A percentile compares a stretch with the other conserved stretches of the same genome.
phyloP scores from a whole-genome alignment of 1,139 yeast species.

The Saccharomyces hybrid region DNA sequence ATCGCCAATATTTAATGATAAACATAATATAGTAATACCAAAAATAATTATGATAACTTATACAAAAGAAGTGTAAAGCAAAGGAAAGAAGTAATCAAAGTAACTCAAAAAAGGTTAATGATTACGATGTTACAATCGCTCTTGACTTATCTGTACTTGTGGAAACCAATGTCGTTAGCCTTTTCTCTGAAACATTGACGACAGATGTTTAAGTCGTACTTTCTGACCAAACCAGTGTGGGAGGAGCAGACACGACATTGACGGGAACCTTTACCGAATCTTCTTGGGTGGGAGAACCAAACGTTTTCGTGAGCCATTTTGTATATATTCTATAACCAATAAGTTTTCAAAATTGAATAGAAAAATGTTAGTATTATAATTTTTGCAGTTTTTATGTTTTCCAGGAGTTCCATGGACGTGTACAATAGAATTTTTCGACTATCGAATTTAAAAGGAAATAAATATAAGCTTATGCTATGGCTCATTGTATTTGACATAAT shows the following conservation, averaged over 20 bases:
- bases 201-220: constrained; percentile 99
- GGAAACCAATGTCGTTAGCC: constrained; percentile 98
- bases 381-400: background rate
- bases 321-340: constrained; percentile 1
- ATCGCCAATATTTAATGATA: background rate
- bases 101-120: constrained; percentile 1
- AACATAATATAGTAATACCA: background rate
- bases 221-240: constrained; percentile 99
- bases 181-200: constrained; percentile 99
- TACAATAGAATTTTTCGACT: background rate
- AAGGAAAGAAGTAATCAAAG: constrained; percentile 2
- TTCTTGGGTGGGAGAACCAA: constrained; percentile 99
- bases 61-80: background rate
- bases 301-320: constrained; percentile 99
- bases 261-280: constrained; percentile 99
- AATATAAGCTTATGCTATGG: background rate
- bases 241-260: constrained; percentile 99
- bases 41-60: background rate
- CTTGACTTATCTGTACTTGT: constrained; percentile 81
- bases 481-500: background rate
- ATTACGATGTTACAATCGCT: background rate
- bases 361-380: background rate
- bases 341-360: background rate
- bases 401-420: background rate
- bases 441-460: background rate